Percentiles rank a stretch among this genome's conserved stretches.
phyloP scores from a whole-genome alignment of 2,329 filamentous ascomycete genomes.

The Trichoderma sp. region DNA sequence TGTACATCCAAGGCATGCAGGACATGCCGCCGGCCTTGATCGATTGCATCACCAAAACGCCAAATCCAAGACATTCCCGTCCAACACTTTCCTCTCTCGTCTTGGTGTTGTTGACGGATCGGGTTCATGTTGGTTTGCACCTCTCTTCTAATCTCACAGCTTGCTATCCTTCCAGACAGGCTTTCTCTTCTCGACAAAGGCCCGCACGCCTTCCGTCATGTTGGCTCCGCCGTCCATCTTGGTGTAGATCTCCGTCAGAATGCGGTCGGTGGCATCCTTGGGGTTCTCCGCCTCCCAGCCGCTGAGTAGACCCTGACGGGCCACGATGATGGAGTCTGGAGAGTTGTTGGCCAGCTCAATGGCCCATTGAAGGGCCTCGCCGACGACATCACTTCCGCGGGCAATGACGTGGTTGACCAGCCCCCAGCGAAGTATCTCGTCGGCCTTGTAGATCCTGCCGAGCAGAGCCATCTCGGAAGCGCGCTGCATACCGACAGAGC shows the following conservation, averaged over 20 bases:
- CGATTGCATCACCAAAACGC: conserved; percentile 12
- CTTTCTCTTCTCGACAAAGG: conserved; percentile 75
- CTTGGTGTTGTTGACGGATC: neutral
- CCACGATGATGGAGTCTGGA: conserved; percentile 76
- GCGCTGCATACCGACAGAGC: conserved; percentile 66
- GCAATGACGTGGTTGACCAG: conserved; percentile 67
- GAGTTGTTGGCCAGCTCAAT: conserved; percentile 63
- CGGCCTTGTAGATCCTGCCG: conserved; percentile 60
- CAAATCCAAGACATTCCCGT: neutral
- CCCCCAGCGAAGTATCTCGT: conserved; percentile 65
- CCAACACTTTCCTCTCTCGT: neutral
- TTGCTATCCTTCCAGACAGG: conserved; percentile 68
- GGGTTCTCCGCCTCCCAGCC: conserved; percentile 72
- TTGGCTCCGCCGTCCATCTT: conserved; percentile 68
- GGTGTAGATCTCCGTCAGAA: conserved; percentile 60
- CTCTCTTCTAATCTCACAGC: conserved; percentile 41
- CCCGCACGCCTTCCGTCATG: conserved; percentile 70
- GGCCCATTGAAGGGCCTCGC: conserved; percentile 63
- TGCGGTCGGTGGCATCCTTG: conserved; percentile 59
- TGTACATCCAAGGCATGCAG: conserved; percentile 1
- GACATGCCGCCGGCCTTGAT: neutral
- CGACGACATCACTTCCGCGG: conserved; percentile 48
- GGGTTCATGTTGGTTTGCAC: neutral
- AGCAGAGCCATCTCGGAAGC: conserved; percentile 72
- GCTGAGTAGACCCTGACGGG: conserved; percentile 67